Evolutionary conservation across 495 filamentous ascomycete genomes (phyloP).

Genomic region (Chaetomium tenue): DNA sequence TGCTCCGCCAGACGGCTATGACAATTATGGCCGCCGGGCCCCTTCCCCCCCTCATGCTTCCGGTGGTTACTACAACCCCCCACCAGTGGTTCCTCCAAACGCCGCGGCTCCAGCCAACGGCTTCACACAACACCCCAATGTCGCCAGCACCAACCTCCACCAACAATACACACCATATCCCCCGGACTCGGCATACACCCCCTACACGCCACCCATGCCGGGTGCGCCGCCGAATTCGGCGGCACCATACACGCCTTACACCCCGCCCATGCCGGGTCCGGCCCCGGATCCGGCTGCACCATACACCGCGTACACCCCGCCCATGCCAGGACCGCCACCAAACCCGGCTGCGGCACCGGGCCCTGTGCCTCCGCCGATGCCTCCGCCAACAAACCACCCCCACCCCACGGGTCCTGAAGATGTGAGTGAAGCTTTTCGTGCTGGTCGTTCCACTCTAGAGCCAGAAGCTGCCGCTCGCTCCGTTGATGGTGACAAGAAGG

Average conservation of each 20-base stretch:
- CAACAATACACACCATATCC: constrained; percentile 36
- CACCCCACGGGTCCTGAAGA: constrained; percentile 36
- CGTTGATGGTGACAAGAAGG: constrained; percentile 28
- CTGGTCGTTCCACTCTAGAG: constrained; percentile 32
- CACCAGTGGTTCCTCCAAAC: constrained; percentile 26
- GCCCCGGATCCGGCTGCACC: constrained; percentile 28
- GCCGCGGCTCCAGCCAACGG: constrained; percentile 23
- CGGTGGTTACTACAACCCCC: constrained; percentile 51
- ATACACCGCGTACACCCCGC: constrained; percentile 28
- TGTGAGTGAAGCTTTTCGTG: constrained; percentile 42
- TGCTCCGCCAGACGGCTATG: constrained; percentile 37
- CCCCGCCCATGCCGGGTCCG: constrained; percentile 34
- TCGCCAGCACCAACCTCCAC: constrained; percentile 37
- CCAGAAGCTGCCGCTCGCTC: constrained; percentile 26
- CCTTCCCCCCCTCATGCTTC: constrained; percentile 54
- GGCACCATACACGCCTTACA: constrained; percentile 17
- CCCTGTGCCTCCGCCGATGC: constrained; percentile 19
- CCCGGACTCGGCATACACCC: constrained; percentile 18
- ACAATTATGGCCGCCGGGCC: constrained; percentile 37
- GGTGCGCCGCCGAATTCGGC: constrained; percentile 32
- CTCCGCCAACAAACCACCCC: constrained; percentile 19
- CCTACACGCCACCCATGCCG: constrained; percentile 33
- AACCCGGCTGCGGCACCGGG: constrained; percentile 23
- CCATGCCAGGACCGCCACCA: constrained; percentile 33
- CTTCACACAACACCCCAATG: constrained; percentile 46